phyloP scores from a whole-genome alignment of 306 rosid genomes.

The Ziziphus jujuba region DNA sequence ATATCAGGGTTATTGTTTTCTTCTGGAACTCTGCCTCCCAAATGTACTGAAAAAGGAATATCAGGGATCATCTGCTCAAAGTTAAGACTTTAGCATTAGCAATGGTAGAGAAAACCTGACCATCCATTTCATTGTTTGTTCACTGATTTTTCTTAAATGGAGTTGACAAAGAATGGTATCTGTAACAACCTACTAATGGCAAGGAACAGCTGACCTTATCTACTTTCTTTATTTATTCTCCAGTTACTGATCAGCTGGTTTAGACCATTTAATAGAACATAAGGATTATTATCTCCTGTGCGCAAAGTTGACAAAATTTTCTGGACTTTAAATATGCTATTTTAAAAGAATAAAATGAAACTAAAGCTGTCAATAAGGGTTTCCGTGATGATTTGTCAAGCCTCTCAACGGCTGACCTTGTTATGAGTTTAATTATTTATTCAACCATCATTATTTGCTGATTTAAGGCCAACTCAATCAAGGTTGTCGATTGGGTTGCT shows the following conservation, averaged over 20 bases:
- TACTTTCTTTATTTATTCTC: not conserved
- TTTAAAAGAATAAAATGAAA: not conserved
- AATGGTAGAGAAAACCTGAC: no score
- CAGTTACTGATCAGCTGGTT: not conserved
- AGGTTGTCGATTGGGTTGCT: not conserved
- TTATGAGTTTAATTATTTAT: not conserved
- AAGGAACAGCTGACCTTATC: not conserved
- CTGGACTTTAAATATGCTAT: not conserved
- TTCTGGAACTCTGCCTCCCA: not conserved
- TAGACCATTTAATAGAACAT: not conserved
- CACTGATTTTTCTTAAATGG: not conserved
- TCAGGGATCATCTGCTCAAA: no score
- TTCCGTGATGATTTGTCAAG: not conserved
- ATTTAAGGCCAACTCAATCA: not conserved
- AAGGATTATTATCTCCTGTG: no score
- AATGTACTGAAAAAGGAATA: no score
- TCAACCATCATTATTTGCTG: not conserved
- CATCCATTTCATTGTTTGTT: not conserved
- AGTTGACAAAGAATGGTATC: not conserved
- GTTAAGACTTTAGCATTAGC: no score
- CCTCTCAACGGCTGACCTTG: slow-evolving; percentile 9
- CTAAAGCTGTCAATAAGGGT: not conserved
- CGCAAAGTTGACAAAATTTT: not conserved
- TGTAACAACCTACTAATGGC: not conserved
- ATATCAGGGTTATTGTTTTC: not conserved